A percentile compares a stretch with the other conserved stretches of the same genome.
Conservation (phyloP, 768 basidiomycete species). For the Panus rudis region DNA sequence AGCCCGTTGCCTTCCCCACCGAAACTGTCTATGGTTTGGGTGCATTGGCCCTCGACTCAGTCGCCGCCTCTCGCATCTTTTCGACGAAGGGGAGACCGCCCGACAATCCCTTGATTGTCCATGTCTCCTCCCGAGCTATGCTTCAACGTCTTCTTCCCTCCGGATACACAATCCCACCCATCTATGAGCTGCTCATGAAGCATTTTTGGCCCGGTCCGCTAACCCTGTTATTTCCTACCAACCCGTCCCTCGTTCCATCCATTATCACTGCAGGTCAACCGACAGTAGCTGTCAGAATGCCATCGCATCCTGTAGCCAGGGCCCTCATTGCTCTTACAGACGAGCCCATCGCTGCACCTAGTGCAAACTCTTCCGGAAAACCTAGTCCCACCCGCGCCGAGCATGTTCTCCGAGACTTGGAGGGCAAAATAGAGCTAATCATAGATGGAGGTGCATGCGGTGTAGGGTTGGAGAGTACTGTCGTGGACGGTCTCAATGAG, state of each 20-base stretch:
- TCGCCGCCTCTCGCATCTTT: slow-evolving; percentile 72
- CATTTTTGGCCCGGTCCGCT: slow-evolving; percentile 95
- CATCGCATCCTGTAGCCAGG: slow-evolving; percentile 87
- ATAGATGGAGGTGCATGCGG: slow-evolving; percentile 89
- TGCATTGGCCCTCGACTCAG: slow-evolving; percentile 62
- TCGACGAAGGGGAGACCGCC: slow-evolving; percentile 84
- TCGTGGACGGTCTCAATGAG: slow-evolving; percentile 76
- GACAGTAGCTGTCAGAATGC: slow-evolving; percentile 89
- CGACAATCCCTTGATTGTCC: slow-evolving; percentile 97
- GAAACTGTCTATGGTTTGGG: slow-evolving; percentile 99
- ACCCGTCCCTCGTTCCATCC: slow-evolving; percentile 53
- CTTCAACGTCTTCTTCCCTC: slow-evolving; percentile 66
- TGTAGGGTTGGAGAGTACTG: slow-evolving; percentile 93
- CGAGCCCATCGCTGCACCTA: slow-evolving; percentile 85
- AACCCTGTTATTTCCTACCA: slow-evolving; percentile 82
- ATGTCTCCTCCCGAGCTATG: slow-evolving; percentile 85
- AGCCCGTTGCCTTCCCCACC: slow-evolving; percentile 85
- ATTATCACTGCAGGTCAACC: slow-evolving; percentile 74
- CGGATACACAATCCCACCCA: slow-evolving; percentile 47
- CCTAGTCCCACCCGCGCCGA: slow-evolving; percentile 88
- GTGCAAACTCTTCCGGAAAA: slow-evolving; percentile 90
- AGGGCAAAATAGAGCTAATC: slow-evolving; percentile 67
- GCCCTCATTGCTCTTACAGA: slow-evolving; percentile 75
- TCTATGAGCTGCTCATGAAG: slow-evolving; percentile 71
- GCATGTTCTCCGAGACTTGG: slow-evolving; percentile 77